Evolutionary conservation across 2,329 filamentous ascomycete species (phyloP), one percentile per base, ranked within the genome.

Genomic region (Aspergillus fischeri): DNA sequence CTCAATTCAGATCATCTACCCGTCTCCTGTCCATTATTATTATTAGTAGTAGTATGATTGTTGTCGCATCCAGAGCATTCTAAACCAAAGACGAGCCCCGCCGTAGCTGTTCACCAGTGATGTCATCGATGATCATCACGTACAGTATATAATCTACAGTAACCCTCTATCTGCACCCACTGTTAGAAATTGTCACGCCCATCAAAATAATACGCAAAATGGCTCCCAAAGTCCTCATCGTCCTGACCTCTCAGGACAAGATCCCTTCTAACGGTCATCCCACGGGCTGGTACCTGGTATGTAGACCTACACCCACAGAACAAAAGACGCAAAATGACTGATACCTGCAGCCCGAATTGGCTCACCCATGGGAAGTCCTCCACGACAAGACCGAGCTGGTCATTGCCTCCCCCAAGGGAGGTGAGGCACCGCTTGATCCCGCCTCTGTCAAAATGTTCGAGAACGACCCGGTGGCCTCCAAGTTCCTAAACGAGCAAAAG

Each of bases 251-350:
- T 59, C 80, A 83, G 70, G 71, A 73, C 62, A 72, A 75, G 59
- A 72, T 81, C 52, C 76, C 75, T 52, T 66, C 70, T 64, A 72
- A 69, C 48, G 71, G 73, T 60, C 73, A 76, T 54, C 81, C 81
- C 9, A 90, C 87, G 0, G 88, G 88, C 62, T 91, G 88, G 88
- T 91, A 84, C 69, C 76, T 91, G 66, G 85, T 87, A 76, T 51
- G 65, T 44, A 25, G 8, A 42, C 7, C 25, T 11, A 4, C 10
- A 10, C 11, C 27, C 14, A 49, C 29, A 49, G 21, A 28, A 42
- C 53, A 5, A 14, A 10, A 14, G 29, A 51, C 57, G 44, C 32
- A 28, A 0, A 17, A 10, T 17, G 17, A n/a, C 41, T 55, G 32
- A 35, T 11, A 41, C 28, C 27, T 21, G 59, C 50, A 81, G 78